These are phyloP conservation scores for Aspergillus pseudoglaucus DNA, from an alignment of 2,329 filamentous ascomycete genomes.

Conservation along the genomic window DNA sequence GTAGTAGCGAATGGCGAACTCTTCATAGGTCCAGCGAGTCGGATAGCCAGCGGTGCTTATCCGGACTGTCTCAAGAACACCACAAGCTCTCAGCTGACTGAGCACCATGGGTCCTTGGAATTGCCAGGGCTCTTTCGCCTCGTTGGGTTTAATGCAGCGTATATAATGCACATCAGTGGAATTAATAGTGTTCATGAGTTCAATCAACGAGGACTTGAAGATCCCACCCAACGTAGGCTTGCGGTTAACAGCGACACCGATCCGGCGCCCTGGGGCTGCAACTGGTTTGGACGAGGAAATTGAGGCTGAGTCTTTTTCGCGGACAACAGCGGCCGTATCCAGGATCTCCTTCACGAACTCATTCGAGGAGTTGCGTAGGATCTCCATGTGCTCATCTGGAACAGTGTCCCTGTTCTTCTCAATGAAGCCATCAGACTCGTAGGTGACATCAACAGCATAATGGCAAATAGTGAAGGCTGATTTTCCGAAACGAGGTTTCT, in stretches of 20 bases:
- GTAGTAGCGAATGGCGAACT: conserved; percentile 96
- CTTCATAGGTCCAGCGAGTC: conserved; percentile 97
- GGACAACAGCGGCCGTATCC: conserved; percentile 74
- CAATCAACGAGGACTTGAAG: conserved; percentile 96
- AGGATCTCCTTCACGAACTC: conserved; percentile 77
- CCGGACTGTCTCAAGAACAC: conserved; percentile 95
- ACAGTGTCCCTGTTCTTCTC: conserved; percentile 99
- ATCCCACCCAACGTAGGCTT: conserved; percentile 97
- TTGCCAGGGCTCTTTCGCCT: conserved; percentile 93
- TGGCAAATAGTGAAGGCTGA: conserved; percentile 97
- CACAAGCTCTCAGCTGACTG: conserved; percentile 92
- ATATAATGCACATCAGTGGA: conserved; percentile 99
- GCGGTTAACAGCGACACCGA: conserved; percentile 85
- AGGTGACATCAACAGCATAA: conserved; percentile 95
- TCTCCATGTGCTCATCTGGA: conserved; percentile 94
- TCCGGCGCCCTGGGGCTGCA: conserved; percentile 66
- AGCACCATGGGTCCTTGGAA: conserved; percentile 99
- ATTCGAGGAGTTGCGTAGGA: conserved; percentile 78
- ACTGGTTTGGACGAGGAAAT: conserved; percentile 65
- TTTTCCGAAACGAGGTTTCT: conserved; percentile 96
- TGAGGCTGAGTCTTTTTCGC: conserved; percentile 72
- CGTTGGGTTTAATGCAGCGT: conserved; percentile 97
- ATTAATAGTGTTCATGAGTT: conserved; percentile 96
- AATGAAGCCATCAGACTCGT: conserved; percentile 98
- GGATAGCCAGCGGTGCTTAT: conserved; percentile 97